Base-by-base conservation (phyloP, 345 rosid genomes). In the Citrus australasica region DNA sequence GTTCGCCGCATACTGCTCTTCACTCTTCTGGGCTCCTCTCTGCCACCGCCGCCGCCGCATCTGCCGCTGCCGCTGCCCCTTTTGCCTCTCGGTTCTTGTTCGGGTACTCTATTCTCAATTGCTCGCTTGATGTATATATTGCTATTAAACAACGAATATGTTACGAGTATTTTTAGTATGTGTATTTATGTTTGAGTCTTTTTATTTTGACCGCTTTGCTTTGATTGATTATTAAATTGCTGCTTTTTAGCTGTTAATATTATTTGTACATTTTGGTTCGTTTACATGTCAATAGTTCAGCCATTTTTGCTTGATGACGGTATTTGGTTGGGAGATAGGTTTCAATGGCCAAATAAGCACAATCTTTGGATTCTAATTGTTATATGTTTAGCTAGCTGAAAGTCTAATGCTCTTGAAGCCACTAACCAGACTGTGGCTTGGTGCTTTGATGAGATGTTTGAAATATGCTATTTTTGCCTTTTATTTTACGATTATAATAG, bases 41-140 rank as follows among this genome's bases (percentile, higher is more conserved):
- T 19, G 89, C 93, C 74, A 77, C 97, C 67, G 65, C 84, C 60
- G 85, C 93, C 48, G 86, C 85, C 16, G 85, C 93, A 28, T 76
- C 94, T 58, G 86, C 90, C 14, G 88, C 91, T 24, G 91, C 90
- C 28, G 76, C 87, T 64, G 82, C 89, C 73, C 97, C 99, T 74
- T 92, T 94, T 75, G 95, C 97, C 24, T 89, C 93, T 69, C 82
- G 93, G 63, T 92, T 89, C 86, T 83, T 97, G 64, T 90, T 92
- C 79, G 91, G 98, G 99, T 94, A 92, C 76, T 73, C 61, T 30
- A 10, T 63, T 53, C 13, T 65, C n/a, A n/a, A 58, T 73, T 62
- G 21, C 61, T 46, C 22, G n/a, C 60, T 9, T 46, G 7, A 9
- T 74, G 9, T 46, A 13, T 46, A 46, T 46, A 13, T 6, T 46